These are phyloP conservation scores for Pogostemon cablin DNA, from an alignment of 257 asterid genomes.

Conservation along the genomic window DNA sequence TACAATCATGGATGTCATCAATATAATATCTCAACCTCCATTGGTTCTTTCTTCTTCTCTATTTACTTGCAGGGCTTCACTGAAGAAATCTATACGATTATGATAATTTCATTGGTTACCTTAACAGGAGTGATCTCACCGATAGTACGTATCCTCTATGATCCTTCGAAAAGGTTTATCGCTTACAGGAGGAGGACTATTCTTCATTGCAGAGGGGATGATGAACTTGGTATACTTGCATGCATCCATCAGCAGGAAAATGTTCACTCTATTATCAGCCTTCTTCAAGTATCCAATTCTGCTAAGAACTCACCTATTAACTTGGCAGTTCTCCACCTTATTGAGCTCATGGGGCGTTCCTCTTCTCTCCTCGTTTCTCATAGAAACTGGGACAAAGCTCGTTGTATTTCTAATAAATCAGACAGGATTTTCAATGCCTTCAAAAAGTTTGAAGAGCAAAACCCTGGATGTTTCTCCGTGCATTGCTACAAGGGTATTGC, in stretches of 20 bases:
- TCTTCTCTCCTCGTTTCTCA: slow-evolving; percentile 57
- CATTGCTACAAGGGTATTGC: slow-evolving; percentile 59
- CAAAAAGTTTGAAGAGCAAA: slow-evolving; percentile 45
- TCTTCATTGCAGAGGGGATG: slow-evolving; percentile 48
- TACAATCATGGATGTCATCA: background rate
- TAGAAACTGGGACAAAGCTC: slow-evolving; percentile 36
- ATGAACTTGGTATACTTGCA: slow-evolving; percentile 59
- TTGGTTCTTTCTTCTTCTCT: slow-evolving; percentile 17
- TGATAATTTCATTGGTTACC: slow-evolving; percentile 49
- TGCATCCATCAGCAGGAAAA: slow-evolving; percentile 58
- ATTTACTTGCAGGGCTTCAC: slow-evolving; percentile 44
- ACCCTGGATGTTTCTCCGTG: slow-evolving; percentile 34
- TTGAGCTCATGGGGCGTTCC: slow-evolving; percentile 58
- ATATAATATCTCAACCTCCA: background rate
- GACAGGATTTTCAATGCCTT: slow-evolving; percentile 57
- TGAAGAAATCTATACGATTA: slow-evolving; percentile 50
- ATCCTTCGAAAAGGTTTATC: slow-evolving; percentile 57
- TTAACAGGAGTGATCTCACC: slow-evolving; percentile 62
- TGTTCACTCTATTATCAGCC: slow-evolving; percentile 49
- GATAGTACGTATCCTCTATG: slow-evolving; percentile 54
- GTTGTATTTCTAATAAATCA: slow-evolving; percentile 41
- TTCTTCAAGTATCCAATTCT: slow-evolving; percentile 57
- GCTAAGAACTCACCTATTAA: slow-evolving; percentile 49
- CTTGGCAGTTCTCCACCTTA: slow-evolving; percentile 60
- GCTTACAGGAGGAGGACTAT: slow-evolving; percentile 70